These are phyloP conservation scores for Butyriboletus loyo DNA, from an alignment of 768 basidiomycete species.

Conservation along the genomic window DNA sequence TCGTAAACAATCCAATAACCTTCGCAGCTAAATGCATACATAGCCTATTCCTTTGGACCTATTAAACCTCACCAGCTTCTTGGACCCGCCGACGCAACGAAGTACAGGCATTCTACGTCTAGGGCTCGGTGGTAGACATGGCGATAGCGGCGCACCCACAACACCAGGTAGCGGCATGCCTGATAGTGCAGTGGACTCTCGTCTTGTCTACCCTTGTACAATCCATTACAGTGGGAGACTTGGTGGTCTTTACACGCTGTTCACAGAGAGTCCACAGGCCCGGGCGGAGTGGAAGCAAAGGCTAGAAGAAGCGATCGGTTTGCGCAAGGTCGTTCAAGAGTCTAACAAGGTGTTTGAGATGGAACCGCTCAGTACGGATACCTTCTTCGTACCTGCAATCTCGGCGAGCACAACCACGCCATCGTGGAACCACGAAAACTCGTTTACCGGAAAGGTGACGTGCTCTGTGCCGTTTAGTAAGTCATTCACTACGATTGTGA, in stretches of 20 bases:
- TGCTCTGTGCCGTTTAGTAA: constrained; percentile 92
- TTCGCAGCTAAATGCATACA: neutral
- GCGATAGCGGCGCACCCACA: constrained; percentile 23
- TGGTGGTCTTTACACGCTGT: constrained; percentile 84
- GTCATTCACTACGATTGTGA: constrained; percentile 7
- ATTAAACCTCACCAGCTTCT: constrained; percentile 80
- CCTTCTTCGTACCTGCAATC: constrained; percentile 76
- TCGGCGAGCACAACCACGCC: constrained; percentile 44
- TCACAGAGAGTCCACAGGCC: constrained; percentile 74
- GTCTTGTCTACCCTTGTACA: constrained; percentile 82
- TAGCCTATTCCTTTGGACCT: constrained; percentile 94
- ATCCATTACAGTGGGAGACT: constrained; percentile 86
- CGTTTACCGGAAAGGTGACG: constrained; percentile 82
- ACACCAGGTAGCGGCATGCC: constrained; percentile 31
- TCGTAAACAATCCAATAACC: neutral
- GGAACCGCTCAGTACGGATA: constrained; percentile 84
- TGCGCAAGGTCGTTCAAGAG: constrained; percentile 86
- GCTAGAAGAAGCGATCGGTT: constrained; percentile 80
- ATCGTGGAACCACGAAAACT: constrained; percentile 65
- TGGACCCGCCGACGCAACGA: constrained; percentile 74
- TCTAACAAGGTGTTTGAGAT: constrained; percentile 94
- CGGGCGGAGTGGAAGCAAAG: constrained; percentile 88
- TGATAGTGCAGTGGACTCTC: constrained; percentile 56
- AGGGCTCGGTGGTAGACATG: constrained; percentile 41
- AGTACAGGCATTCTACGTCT: constrained; percentile 69